These are phyloP conservation scores for Tanacetum coccineum DNA, from an alignment of 129 eudicot genomes.

Conservation along the genomic window DNA sequence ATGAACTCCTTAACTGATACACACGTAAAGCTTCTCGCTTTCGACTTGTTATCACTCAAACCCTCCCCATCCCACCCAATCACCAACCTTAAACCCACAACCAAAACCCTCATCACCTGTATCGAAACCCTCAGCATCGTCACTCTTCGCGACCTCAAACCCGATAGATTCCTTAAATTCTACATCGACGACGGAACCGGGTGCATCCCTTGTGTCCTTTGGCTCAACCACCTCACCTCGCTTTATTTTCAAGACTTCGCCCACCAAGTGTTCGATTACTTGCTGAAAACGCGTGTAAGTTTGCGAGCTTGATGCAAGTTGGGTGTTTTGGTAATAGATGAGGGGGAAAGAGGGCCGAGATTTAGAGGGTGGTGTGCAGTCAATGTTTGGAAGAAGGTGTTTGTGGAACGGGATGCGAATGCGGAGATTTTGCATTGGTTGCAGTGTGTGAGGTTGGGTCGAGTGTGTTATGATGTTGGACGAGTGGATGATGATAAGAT, in stretches of 20 bases:
- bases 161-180: too few relatives aligned
- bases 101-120: constrained; percentile 39
- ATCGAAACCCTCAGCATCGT: constrained; percentile 62
- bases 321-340: constrained; percentile 56
- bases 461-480: too few relatives aligned
- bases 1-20: constrained; percentile 44
- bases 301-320: constrained; percentile 38
- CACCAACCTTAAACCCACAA: constrained; percentile 39
- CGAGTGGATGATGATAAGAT: too few relatives aligned
- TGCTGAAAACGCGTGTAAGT: constrained; percentile 42
- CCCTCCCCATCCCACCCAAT: constrained; percentile 49
- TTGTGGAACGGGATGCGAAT: too few relatives aligned
- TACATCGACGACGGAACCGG: too few relatives aligned
- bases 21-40: constrained; percentile 78
- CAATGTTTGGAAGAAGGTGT: too few relatives aligned
- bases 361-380: constrained; percentile 63
- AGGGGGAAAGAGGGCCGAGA: constrained; percentile 55
- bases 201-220: too few relatives aligned
- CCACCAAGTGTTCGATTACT: constrained; percentile 71
- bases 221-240: too few relatives aligned
- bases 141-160: too few relatives aligned
- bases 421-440: too few relatives aligned
- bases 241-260: constrained; percentile 52
- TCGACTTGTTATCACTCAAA: too few relatives aligned
- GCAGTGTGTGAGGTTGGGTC: too few relatives aligned